Conservation (phyloP, 495 filamentous ascomycete genomes). For the Podospora pseudoanserina region DNA sequence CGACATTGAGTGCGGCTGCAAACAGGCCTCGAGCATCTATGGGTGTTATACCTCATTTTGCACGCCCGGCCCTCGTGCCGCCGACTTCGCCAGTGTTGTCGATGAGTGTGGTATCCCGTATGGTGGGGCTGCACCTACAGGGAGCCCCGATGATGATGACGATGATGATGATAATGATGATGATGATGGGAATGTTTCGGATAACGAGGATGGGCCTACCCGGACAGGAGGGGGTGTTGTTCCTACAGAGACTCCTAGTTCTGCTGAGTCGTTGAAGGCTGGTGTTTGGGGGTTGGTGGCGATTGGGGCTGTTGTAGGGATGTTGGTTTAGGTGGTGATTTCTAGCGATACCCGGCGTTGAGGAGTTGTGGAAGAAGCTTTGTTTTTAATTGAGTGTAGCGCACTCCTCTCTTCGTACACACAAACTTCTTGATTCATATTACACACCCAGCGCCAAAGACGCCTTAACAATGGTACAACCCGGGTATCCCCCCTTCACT, state of each 20-base stretch:
- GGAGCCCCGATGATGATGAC: too few relatives aligned
- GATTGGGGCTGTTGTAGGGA: neutral
- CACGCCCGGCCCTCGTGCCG: too few relatives aligned
- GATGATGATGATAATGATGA: too few relatives aligned
- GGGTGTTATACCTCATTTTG: too few relatives aligned
- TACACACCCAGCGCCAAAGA: neutral
- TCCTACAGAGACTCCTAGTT: too few relatives aligned
- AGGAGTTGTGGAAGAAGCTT: neutral
- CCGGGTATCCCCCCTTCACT: neutral
- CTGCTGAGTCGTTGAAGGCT: too few relatives aligned
- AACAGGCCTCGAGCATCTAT: conserved; percentile 8
- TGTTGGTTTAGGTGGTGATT: neutral
- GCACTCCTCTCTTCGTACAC: neutral
- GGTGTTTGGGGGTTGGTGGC: neutral
- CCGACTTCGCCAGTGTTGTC: too few relatives aligned
- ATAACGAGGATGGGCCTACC: too few relatives aligned
- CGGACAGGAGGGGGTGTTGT: too few relatives aligned
- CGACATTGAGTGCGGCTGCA: conserved; percentile 5
- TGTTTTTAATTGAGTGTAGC: neutral
- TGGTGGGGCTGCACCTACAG: too few relatives aligned
- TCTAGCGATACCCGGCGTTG: neutral
- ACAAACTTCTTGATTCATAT: neutral
- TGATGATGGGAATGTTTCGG: too few relatives aligned
- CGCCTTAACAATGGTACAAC: neutral
- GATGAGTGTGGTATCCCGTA: too few relatives aligned